Conservation (phyloP, 106 monocot species). For the Allium sativum region DNA sequence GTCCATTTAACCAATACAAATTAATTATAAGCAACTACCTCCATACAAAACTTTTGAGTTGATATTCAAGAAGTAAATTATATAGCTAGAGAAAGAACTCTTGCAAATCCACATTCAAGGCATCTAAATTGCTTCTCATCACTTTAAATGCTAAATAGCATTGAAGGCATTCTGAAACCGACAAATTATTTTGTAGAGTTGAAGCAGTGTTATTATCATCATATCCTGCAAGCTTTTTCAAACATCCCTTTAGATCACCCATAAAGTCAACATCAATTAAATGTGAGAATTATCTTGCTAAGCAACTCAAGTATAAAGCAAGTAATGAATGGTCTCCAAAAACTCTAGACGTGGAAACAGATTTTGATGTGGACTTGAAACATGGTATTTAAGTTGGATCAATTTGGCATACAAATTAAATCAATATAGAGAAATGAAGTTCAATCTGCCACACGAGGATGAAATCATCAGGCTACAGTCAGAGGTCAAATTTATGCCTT, state of each 20-base stretch:
- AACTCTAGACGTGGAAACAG: too few species aligned
- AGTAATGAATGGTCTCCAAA: too few species aligned
- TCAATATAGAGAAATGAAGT: too few species aligned
- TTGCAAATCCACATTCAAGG: conserved; percentile 90
- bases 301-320: too few species aligned
- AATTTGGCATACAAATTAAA: too few species aligned
- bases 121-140: conserved; percentile 94
- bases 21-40: background rate
- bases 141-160: conserved; percentile 91
- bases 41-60: conserved; percentile 56
- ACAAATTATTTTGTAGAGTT: conserved; percentile 25
- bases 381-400: too few species aligned
- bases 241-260: conserved; percentile 65
- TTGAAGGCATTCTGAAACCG: conserved; percentile 78
- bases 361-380: too few species aligned
- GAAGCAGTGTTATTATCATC: conserved; percentile 12
- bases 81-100: conserved; percentile 85
- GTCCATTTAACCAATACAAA: background rate
- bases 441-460: too few species aligned
- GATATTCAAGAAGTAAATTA: conserved; percentile 83
- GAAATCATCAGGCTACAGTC: too few species aligned
- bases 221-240: conserved; percentile 73
- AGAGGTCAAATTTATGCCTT: too few species aligned
- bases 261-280: conserved; percentile 89
- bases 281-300: too few species aligned